phyloP scores from a whole-genome alignment of 75 land plant species.

The Selaginella tamariscina region DNA sequence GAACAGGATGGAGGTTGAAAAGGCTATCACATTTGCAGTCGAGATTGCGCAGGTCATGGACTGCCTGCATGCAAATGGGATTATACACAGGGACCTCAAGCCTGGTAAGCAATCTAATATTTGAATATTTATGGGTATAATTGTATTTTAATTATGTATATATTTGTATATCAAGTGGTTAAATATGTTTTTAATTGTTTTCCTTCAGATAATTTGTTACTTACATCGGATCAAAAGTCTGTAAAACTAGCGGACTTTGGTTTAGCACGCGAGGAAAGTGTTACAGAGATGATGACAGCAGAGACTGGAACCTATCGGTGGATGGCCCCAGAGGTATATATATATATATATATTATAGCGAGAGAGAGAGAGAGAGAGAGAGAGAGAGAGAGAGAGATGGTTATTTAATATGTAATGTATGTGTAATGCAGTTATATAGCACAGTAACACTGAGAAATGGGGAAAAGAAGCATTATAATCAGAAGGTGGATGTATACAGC shows the following conservation, averaged over 20 bases:
- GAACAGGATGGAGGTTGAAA: conserved; percentile 41
- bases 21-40: conserved; percentile 63
- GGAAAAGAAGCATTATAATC: conserved; percentile 39
- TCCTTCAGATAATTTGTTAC: conserved; percentile 61
- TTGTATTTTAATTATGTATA: too few relatives aligned
- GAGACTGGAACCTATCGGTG: conserved; percentile 94
- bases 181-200: background rate
- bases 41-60: conserved; percentile 90
- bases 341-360: background rate
- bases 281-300: conserved; percentile 98
- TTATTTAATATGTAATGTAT: too few relatives aligned
- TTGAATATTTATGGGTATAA: too few relatives aligned
- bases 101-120: conserved; percentile 40
- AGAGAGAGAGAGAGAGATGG: too few relatives aligned
- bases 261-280: conserved; percentile 77
- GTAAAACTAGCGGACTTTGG: conserved; percentile 88
- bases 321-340: conserved; percentile 90
- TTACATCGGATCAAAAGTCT: conserved; percentile 70
- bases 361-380: too few relatives aligned
- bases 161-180: background rate
- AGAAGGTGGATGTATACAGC: conserved; percentile 48
- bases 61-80: conserved; percentile 84
- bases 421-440: conserved; percentile 29
- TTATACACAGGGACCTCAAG: conserved; percentile 83
- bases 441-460: conserved; percentile 29